Evolutionary conservation across 2,329 filamentous ascomycete species (phyloP), one percentile per base, ranked within the genome.

Genomic region (Xylariaceae sp.): DNA sequence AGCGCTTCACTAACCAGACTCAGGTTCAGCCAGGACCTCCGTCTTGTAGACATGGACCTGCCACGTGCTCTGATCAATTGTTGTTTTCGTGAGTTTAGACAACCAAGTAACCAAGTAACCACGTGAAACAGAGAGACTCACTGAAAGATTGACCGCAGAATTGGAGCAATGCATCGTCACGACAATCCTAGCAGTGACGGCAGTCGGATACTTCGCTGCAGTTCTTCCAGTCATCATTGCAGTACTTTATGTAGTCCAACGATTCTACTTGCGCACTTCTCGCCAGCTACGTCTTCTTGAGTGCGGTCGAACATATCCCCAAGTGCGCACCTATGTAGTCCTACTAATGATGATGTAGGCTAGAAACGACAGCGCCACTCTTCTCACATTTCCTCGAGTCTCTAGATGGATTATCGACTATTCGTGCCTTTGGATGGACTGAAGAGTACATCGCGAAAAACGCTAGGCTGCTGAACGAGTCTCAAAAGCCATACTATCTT

Each of bases 311-410:
- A n/a, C 14, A 18, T 33, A 2, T 2, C 10, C 19, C 12, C 9
- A 16, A 7, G n/a, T 39, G 12, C 9, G 11, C 5, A 18, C 11
- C n/a, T 28, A 7, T 4, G 22, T 28, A 28, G 13, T 13, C 12
- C 5, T 7, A 31, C 36, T 47, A 17, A 51, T 22, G 6, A 18
- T 7, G 13, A 31, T 18, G n/a, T 16, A 52, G 50, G 34, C 41
- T 53, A 6, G 50, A 53, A 31, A 45, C 45, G 17, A 53, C 38
- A 12, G 50, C 50, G 18, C 50, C 50, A 6, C 14, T 53, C n/a
- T 53, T 48, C 18, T 48, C 50, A 3, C 50, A 54, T 42, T 58
- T 58, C 28, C 41, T 56, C 31, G 54, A 54, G 31, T 50, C 54
- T 1, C 17, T 54, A 6, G 38, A 16, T 9, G 51, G 53, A 11